Percentiles rank a stretch among this genome's conserved stretches.
Evolutionary conservation across 495 filamentous ascomycete genomes (phyloP).

Genomic region (Immersiella caudata): DNA sequence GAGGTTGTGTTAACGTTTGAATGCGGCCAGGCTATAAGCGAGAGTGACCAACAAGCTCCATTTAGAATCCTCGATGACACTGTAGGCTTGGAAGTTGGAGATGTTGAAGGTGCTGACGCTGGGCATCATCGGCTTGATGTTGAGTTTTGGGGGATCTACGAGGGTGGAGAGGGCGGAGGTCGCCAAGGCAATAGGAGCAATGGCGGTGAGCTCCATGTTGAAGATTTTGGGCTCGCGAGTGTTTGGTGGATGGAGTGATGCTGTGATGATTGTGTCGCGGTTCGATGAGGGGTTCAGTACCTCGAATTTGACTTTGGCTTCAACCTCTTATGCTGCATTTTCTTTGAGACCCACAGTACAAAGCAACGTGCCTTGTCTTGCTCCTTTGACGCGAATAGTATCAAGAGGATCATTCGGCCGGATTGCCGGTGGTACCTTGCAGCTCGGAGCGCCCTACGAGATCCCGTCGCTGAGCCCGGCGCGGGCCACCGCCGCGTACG

Average conservation of each 20-base stretch:
- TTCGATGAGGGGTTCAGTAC: background rate
- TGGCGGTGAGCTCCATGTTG: background rate
- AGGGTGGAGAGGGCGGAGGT: background rate
- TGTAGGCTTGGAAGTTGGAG: slow-evolving; percentile 16
- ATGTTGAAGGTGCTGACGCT: slow-evolving; percentile 15
- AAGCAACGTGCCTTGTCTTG: background rate
- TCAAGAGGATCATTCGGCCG: background rate
- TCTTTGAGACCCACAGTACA: too few species aligned
- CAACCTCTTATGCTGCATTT: too few species aligned
- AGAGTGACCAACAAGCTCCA: slow-evolving; percentile 12
- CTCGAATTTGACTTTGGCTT: background rate
- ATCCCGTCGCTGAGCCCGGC: too few species aligned
- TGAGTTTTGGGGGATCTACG: background rate
- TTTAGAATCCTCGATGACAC: background rate
- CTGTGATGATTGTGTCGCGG: background rate
- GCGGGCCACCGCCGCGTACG: too few species aligned
- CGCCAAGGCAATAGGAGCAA: background rate
- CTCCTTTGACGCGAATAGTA: background rate
- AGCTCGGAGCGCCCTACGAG: background rate
- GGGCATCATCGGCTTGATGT: slow-evolving; percentile 1
- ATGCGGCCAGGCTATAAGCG: background rate
- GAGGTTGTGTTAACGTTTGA: background rate
- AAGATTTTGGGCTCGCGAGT: background rate
- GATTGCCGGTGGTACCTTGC: background rate
- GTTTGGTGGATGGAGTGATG: background rate